Base-by-base conservation (phyloP, 1,284 basidiomycete species). In the Tilletiopsis washingtonensis region DNA sequence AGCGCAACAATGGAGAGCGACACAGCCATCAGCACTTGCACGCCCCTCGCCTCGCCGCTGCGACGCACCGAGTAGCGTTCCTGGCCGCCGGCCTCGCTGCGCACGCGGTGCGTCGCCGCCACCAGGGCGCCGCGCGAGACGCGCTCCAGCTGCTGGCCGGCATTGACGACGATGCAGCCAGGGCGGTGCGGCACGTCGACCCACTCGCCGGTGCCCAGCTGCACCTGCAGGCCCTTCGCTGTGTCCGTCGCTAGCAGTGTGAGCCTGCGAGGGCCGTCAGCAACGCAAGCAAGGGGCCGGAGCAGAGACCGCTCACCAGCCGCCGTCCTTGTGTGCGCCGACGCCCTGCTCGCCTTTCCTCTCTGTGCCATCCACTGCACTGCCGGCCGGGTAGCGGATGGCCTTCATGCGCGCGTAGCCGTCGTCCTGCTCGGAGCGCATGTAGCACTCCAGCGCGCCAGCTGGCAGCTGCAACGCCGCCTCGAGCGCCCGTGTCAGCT, bases 131-230 rank as follows among this genome's bases (percentile, higher is more conserved):
- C 60, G 27, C 51, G 49, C 25, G 57, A 58, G 3, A 67, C 45
- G 20, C 50, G 47, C 38, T 69, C 67, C 19, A 69, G 51, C 36
- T 69, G 67, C 43, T 69, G 67, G n/a, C 67, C 67, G 38, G 64
- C 62, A 40, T 69, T 69, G 56, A 67, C 62, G 36, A 69, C 54
- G 26, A 62, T 57, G 19, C 43, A 38, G 24, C 47, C 39, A 14
- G 51, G 37, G 4, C 57, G 45, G 49, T 57, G 53, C 0, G 62
- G 64, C 6, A 69, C 57, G 23, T 49, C 47, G 17, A 69, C 32
- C 67, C 67, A 69, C 9, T 26, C 29, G 3, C 67, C 67, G 14
- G 43, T 19, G 14, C 61, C 56, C 38, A 62, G 53, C 47, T 69
- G 62, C 2, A 54, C 64, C 47, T 69, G 53, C 15, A 69, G 40